phyloP scores from a whole-genome alignment of 2,329 filamentous ascomycete genomes.

The Fusarium keratoplasticum region DNA sequence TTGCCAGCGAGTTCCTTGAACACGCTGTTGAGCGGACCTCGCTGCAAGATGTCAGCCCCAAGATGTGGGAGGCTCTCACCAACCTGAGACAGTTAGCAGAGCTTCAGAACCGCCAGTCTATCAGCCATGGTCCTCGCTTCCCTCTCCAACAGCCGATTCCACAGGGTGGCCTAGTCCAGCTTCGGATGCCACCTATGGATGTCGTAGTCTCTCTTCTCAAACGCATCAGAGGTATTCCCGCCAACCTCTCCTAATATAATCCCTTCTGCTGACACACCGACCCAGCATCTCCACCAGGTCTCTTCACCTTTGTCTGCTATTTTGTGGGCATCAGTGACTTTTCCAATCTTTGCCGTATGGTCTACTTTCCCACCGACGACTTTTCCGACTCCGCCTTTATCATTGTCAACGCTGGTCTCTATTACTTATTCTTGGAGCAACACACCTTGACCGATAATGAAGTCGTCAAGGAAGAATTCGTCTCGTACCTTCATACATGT shows the following conservation, averaged over 20 bases:
- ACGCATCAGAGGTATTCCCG: slow-evolving; percentile 56
- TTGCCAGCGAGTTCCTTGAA: slow-evolving; percentile 66
- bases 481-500: slow-evolving; percentile 54
- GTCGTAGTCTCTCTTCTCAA: slow-evolving; percentile 62
- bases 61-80: slow-evolving; percentile 64
- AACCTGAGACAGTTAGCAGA: slow-evolving; percentile 65
- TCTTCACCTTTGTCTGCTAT: slow-evolving; percentile 63
- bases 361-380: slow-evolving; percentile 65
- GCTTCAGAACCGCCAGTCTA: slow-evolving; percentile 59
- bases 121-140: slow-evolving; percentile 58
- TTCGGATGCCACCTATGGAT: slow-evolving; percentile 66
- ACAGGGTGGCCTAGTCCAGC: slow-evolving; percentile 59
- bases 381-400: slow-evolving; percentile 63
- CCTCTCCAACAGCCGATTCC: slow-evolving; percentile 59
- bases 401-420: slow-evolving; percentile 61
- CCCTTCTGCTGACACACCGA: not conserved
- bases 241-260: not conserved
- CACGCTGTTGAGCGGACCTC: slow-evolving; percentile 62
- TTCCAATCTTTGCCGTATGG: slow-evolving; percentile 59
- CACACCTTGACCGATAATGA: slow-evolving; percentile 51
- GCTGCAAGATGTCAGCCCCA: slow-evolving; percentile 58
- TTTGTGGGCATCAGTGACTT: slow-evolving; percentile 64
- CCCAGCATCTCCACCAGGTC: slow-evolving; percentile 56
- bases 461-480: slow-evolving; percentile 50
- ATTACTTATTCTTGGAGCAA: slow-evolving; percentile 63